Evolutionary conservation across 345 rosid genomes (phyloP), one percentile per base, ranked within the genome.

Genomic region (Hypericum androsaemum): DNA sequence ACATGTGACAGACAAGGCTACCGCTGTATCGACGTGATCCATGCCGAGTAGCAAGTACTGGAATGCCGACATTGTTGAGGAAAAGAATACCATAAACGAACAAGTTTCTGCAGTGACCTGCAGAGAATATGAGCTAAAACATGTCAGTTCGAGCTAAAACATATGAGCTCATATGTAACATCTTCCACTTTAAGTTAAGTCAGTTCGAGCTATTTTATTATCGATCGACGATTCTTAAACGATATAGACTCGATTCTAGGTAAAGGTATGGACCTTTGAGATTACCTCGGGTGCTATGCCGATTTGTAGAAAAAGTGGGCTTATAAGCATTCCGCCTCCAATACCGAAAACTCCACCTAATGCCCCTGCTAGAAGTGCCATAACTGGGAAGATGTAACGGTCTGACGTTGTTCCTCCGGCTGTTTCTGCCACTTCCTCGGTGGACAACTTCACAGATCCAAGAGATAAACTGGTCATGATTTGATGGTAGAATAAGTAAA

Each of bases 321-420:
- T 87, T 53, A 81, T 81, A 22, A 87, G 84, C 96, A 87, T 84
- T 37, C 89, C 96, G 5, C 98, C 95, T 43, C 98, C 98, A 54
- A 90, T 81, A 39, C 96, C 98, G 4, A 87, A 90, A 60, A 81
- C 70, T 57, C 98, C 94, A 11, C 94, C 98, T 53, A 90, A 41
- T 6, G 79, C 55, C 45, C 98, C 98, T 3, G 98, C 95, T 57
- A 79, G 22, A 5, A 87, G 63, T 11, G 95, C 87, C 92, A 84
- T 87, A 35, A 65, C 6, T 2, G 95, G 96, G 64, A 87, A 81
- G 13, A 68, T 60, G 53, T 73, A 47, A 64, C 61, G 67, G 73
- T 67, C 75, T 8, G 76, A 50, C 17, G 60, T 38, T 62, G 64
- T 59, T 6, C 41, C 9, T 36, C 69, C 53, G 7, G 38, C 62